Evolutionary conservation across 768 basidiomycete species (phyloP).

Genomic region (Leccinum aurantiacum): DNA sequence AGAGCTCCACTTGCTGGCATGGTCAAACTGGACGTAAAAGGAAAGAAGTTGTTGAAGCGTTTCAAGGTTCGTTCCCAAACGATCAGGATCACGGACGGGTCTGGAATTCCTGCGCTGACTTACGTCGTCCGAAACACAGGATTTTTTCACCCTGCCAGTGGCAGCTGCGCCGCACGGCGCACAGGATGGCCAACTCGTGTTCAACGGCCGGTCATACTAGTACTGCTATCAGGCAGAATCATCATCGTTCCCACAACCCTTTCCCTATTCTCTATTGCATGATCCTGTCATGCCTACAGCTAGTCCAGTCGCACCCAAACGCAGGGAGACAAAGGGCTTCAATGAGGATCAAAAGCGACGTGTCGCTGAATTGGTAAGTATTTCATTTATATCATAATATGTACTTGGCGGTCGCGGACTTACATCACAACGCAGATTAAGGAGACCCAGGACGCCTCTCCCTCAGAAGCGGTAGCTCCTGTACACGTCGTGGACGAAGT

Average conservation of each 20-base stretch:
- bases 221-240: background rate
- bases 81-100: background rate
- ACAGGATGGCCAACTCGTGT: slow-evolving; percentile 2
- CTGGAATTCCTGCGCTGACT: background rate
- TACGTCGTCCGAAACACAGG: background rate
- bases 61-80: too few species aligned
- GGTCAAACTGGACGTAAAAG: background rate
- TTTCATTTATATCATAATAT: background rate
- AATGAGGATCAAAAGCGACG: background rate
- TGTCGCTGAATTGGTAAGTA: slow-evolving; percentile 6
- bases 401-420: background rate
- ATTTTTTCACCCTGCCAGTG: background rate
- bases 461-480: slow-evolving; percentile 11
- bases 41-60: background rate
- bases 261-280: slow-evolving; percentile 8
- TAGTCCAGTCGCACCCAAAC: slow-evolving; percentile 1
- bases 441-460: slow-evolving; percentile 1
- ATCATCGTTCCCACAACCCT: slow-evolving; percentile 6
- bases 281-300: slow-evolving; percentile 14
- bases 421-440: background rate
- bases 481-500: slow-evolving; percentile 18
- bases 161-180: slow-evolving; percentile 5
- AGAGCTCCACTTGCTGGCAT: background rate
- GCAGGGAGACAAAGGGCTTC: slow-evolving; percentile 1
- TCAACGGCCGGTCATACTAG: background rate